phyloP scores from a whole-genome alignment of 1,139 yeast genomes.

The Candida albicans region DNA sequence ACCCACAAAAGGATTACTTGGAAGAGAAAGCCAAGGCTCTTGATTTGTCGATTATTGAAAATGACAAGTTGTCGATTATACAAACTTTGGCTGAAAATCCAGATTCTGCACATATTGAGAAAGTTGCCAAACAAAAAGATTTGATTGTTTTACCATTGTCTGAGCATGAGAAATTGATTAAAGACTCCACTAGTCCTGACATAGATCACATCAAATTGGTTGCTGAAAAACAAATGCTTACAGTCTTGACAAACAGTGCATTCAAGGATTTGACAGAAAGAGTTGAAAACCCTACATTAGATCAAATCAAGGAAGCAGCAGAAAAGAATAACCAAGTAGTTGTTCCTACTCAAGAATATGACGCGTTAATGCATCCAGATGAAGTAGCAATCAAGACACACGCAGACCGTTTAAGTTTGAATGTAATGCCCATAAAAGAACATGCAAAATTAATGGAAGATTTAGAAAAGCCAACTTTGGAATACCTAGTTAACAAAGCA shows the following conservation, averaged over 20 bases:
- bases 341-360: constrained; percentile 19
- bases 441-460: constrained; percentile 18
- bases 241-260: constrained; percentile 9
- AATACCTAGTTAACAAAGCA: constrained; percentile 36
- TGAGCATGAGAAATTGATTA: constrained; percentile 15
- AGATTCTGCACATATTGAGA: constrained; percentile 15
- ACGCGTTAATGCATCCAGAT: constrained; percentile 11
- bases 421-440: constrained; percentile 20
- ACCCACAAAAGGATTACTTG: constrained; percentile 19
- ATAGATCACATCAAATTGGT: constrained; percentile 15
- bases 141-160: constrained; percentile 9
- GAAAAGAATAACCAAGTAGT: constrained; percentile 22
- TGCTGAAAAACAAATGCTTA: constrained; percentile 17
- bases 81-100: constrained; percentile 20
- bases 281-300: constrained; percentile 25
- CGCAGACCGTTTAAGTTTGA: constrained; percentile 14
- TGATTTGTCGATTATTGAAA: constrained; percentile 4
- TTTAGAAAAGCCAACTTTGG: constrained; percentile 24
- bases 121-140: constrained; percentile 15
- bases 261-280: constrained; percentile 9
- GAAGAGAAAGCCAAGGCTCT: constrained; percentile 15
- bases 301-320: constrained; percentile 24
- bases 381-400: constrained; percentile 5
- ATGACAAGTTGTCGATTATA: constrained; percentile 14
- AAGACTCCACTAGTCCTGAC: constrained; percentile 19